These are phyloP conservation scores for Carex myosuroides DNA, from an alignment of 176 grass and related monocot species.

Conservation along the genomic window DNA sequence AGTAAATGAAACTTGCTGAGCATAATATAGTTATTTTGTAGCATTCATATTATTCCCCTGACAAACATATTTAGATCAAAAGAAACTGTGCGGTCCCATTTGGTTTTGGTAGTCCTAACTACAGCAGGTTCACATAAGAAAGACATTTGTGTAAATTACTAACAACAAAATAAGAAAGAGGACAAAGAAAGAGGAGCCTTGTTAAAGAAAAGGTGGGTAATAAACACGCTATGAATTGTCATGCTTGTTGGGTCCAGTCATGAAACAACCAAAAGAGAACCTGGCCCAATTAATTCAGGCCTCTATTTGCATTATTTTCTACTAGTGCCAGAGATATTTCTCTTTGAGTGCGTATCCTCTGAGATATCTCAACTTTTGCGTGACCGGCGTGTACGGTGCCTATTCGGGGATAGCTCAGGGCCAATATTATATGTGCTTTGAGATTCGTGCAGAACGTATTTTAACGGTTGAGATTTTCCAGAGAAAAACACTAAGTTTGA, in stretches of 20 bases:
- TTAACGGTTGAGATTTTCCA: too few relatives aligned
- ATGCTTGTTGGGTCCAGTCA: not conserved
- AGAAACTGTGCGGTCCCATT: not conserved
- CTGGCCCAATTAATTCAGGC: not conserved
- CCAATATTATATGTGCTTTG: too few relatives aligned
- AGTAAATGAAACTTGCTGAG: not conserved
- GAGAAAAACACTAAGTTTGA: too few relatives aligned
- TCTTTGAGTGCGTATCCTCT: not conserved
- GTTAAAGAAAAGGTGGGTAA: not conserved
- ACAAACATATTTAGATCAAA: not conserved
- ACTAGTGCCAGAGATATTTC: not conserved
- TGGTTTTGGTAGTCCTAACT: not conserved
- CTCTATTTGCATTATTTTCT: not conserved
- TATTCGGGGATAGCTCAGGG: too few relatives aligned
- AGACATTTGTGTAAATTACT: not conserved
- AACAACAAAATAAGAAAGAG: not conserved
- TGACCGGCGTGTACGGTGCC: too few relatives aligned
- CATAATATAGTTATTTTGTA: not conserved
- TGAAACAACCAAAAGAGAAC: conserved; percentile 2
- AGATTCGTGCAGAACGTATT: too few relatives aligned
- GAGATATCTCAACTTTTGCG: too few relatives aligned
- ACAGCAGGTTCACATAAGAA: not conserved
- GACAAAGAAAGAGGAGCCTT: not conserved
- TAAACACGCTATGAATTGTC: not conserved
- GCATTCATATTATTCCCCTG: not conserved